phyloP scores from a whole-genome alignment of 192 early-diverging fungal genomes.

The Dissophora ornata region DNA sequence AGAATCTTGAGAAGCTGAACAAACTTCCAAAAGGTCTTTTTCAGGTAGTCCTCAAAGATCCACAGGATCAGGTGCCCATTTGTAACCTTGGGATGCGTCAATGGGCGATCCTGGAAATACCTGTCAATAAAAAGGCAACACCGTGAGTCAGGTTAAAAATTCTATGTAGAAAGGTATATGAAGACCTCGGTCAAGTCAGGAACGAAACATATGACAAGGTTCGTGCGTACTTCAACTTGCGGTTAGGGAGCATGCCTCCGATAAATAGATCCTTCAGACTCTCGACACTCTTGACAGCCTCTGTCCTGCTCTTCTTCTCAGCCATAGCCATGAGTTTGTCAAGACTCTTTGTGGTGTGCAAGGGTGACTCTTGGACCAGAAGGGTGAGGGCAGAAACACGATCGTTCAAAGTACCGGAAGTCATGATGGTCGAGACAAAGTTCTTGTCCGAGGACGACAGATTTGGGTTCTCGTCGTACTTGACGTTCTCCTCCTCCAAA shows the following conservation, averaged over 20 bases:
- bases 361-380: slow-evolving; percentile 90
- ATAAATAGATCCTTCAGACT: slow-evolving; percentile 92
- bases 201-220: not conserved
- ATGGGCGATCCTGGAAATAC: slow-evolving; percentile 93
- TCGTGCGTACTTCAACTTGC: slow-evolving; percentile 79
- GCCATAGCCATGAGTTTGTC: slow-evolving; percentile 86
- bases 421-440: slow-evolving; percentile 89
- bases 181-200: not conserved
- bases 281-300: slow-evolving; percentile 85
- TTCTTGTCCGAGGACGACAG: slow-evolving; percentile 83
- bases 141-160: not conserved
- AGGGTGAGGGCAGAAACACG: slow-evolving; percentile 93
- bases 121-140: slow-evolving; percentile 32
- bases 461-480: slow-evolving; percentile 63
- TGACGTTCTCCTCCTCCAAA: slow-evolving; percentile 72
- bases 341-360: slow-evolving; percentile 81
- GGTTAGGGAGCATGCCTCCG: slow-evolving; percentile 82
- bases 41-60: slow-evolving; percentile 95
- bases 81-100: slow-evolving; percentile 67
- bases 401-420: slow-evolving; percentile 93
- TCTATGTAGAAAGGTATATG: not conserved
- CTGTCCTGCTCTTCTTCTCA: slow-evolving; percentile 89
- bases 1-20: slow-evolving; percentile 90
- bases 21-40: slow-evolving; percentile 92
- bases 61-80: slow-evolving; percentile 86